A percentile compares a stretch with the other conserved stretches of the same genome.
Conservation (phyloP, 2,329 filamentous ascomycete species). For the Fusarium hostae region DNA sequence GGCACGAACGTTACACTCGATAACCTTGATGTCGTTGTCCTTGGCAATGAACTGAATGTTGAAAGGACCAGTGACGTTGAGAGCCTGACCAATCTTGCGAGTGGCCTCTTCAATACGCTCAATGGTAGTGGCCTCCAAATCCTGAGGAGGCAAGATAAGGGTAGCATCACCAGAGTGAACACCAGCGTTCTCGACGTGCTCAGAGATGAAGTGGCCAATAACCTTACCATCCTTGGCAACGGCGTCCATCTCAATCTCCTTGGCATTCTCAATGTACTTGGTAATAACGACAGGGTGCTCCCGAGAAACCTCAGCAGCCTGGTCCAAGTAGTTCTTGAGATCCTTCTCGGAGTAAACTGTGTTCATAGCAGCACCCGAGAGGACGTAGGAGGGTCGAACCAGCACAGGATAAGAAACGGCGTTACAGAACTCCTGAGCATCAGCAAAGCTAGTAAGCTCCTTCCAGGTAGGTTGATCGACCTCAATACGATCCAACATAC, state of each 20-base stretch:
- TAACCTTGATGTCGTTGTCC: conserved; percentile 99
- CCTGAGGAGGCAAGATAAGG: conserved; percentile 92
- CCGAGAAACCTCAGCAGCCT: conserved; percentile 91
- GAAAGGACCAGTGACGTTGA: conserved; percentile 96
- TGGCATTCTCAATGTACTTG: conserved; percentile 99
- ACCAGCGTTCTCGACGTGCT: conserved; percentile 98
- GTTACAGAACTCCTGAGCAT: conserved; percentile 87
- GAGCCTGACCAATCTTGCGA: conserved; percentile 89
- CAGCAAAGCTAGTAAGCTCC: conserved; percentile 93
- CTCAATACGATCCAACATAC: conserved; percentile 93
- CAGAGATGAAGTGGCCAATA: conserved; percentile 95
- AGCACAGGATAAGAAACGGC: conserved; percentile 93
- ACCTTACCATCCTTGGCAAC: conserved; percentile 90
- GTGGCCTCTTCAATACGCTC: conserved; percentile 93
- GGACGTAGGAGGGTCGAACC: conserved; percentile 94
- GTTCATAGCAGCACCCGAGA: conserved; percentile 99
- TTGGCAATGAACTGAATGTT: conserved; percentile 99
- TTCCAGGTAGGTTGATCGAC: conserved; percentile 99
- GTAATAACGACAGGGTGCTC: conserved; percentile 98
- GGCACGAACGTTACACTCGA: conserved; percentile 97
- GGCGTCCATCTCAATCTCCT: conserved; percentile 99
- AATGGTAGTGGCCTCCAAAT: conserved; percentile 89
- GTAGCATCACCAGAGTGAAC: conserved; percentile 99
- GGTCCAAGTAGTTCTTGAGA: conserved; percentile 85
- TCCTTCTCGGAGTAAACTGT: conserved; percentile 97